Evolutionary conservation across 163 green algal genomes (phyloP).

Genomic region (Prototheca cutis): DNA sequence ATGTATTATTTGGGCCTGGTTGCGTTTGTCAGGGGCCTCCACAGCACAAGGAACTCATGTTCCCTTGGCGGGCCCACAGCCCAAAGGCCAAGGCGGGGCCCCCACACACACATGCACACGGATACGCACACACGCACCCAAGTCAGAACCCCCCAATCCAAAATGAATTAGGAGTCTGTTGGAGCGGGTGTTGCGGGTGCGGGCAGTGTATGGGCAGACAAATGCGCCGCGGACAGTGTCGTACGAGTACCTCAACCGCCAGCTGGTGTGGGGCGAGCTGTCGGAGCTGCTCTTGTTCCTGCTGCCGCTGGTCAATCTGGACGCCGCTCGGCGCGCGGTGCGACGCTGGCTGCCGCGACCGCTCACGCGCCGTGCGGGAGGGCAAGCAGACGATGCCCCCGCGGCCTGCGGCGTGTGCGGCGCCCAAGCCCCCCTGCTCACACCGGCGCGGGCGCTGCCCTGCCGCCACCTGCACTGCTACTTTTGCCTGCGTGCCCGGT

Average conservation of each 20-base stretch:
- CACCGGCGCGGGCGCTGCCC: conserved; percentile 56
- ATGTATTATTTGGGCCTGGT: no score
- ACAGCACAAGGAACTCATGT: no score
- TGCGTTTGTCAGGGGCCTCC: no score
- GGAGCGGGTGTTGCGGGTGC: conserved; percentile 58
- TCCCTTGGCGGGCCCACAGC: no score
- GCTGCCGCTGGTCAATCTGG: conserved; percentile 63
- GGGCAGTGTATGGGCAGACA: conserved; percentile 67
- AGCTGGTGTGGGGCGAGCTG: conserved; percentile 82
- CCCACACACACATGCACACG: no score
- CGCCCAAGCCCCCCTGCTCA: conserved; percentile 24
- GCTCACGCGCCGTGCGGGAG: not conserved
- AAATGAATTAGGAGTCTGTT: conserved; percentile 50
- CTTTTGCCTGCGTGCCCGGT: conserved; percentile 66
- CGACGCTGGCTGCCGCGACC: conserved; percentile 27
- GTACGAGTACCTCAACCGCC: conserved; percentile 93
- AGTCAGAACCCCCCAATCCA: not conserved
- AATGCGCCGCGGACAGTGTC: conserved; percentile 55
- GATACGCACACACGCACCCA: no score
- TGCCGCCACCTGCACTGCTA: conserved; percentile 85
- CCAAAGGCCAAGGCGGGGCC: no score
- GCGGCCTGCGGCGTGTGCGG: conserved; percentile 49
- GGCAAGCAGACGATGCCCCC: not conserved
- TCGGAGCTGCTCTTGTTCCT: conserved; percentile 74
- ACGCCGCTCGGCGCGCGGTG: conserved; percentile 26